phyloP scores from a whole-genome alignment of 2,329 filamentous ascomycete genomes.

The Fusarium nanum region DNA sequence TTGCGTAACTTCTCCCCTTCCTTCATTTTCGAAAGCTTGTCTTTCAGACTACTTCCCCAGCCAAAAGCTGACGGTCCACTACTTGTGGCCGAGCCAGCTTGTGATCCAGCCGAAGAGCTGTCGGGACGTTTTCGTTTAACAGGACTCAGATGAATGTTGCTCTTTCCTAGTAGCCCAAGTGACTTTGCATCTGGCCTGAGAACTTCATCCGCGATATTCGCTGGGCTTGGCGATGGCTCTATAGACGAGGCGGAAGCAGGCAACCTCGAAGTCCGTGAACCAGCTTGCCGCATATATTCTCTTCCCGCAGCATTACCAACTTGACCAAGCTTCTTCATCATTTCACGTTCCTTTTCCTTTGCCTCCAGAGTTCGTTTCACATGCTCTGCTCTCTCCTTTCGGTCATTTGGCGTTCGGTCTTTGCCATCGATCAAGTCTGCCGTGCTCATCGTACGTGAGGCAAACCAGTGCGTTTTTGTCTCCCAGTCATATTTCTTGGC shows the following conservation, averaged over 20 bases:
- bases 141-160: conserved; percentile 67
- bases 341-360: conserved; percentile 77
- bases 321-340: conserved; percentile 74
- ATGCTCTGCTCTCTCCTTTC: conserved; percentile 72
- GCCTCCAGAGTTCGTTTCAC: conserved; percentile 72
- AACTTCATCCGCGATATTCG: conserved; percentile 44
- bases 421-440: conserved; percentile 74
- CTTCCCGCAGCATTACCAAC: conserved; percentile 74
- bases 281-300: conserved; percentile 73
- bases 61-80: conserved; percentile 56
- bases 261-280: conserved; percentile 24
- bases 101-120: conserved; percentile 53
- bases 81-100: conserved; percentile 48
- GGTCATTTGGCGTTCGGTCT: conserved; percentile 66
- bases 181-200: conserved; percentile 57
- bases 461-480: conserved; percentile 68
- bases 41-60: conserved; percentile 67
- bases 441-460: conserved; percentile 63
- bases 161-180: conserved; percentile 50
- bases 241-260: conserved; percentile 25
- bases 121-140: conserved; percentile 71
- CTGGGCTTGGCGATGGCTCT: conserved; percentile 32
- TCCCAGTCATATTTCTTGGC: conserved; percentile 64
- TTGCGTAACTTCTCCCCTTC: conserved; percentile 65
- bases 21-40: conserved; percentile 71